Evolutionary conservation across 352 stramenopile species (phyloP).

Genomic region (Pythium chondricola): DNA sequence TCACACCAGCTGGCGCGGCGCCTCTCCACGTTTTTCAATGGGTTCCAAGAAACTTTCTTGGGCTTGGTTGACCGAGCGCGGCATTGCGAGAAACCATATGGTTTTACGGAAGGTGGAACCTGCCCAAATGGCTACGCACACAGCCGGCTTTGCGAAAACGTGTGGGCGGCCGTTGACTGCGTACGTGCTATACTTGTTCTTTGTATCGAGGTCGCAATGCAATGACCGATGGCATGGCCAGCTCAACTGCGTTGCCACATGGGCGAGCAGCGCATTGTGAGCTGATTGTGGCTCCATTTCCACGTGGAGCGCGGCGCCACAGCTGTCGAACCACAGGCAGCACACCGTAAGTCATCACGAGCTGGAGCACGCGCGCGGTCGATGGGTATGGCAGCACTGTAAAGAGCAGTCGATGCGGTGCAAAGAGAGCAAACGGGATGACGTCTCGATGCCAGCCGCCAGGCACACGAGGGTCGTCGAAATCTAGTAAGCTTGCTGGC

Average conservation of each 20-base stretch:
- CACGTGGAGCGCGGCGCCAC: background rate
- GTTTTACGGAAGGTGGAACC: too few relatives aligned
- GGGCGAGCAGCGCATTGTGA: too few relatives aligned
- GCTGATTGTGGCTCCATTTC: constrained; percentile 2
- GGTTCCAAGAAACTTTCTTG: too few relatives aligned
- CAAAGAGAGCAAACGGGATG: constrained; percentile 44
- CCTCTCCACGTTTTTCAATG: too few relatives aligned
- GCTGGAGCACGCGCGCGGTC: constrained; percentile 34
- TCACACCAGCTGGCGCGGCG: too few relatives aligned
- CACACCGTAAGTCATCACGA: constrained; percentile 41
- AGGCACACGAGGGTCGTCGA: background rate
- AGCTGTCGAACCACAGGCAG: constrained; percentile 29
- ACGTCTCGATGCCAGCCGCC: constrained; percentile 27
- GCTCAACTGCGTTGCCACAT: too few relatives aligned
- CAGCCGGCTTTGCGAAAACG: too few relatives aligned
- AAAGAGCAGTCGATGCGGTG: constrained; percentile 41
- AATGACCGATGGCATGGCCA: too few relatives aligned
- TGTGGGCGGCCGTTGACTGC: too few relatives aligned
- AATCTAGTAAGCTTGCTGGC: background rate
- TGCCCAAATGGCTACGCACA: too few relatives aligned
- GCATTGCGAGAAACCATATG: too few relatives aligned
- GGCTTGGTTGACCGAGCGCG: too few relatives aligned
- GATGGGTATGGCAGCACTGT: constrained; percentile 33
- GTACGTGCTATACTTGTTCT: background rate
- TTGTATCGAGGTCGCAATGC: background rate